A percentile compares a stretch with the other conserved stretches of the same genome.
Conservation (phyloP, 169 alveolate species). For the Plasmodium malariae region DNA sequence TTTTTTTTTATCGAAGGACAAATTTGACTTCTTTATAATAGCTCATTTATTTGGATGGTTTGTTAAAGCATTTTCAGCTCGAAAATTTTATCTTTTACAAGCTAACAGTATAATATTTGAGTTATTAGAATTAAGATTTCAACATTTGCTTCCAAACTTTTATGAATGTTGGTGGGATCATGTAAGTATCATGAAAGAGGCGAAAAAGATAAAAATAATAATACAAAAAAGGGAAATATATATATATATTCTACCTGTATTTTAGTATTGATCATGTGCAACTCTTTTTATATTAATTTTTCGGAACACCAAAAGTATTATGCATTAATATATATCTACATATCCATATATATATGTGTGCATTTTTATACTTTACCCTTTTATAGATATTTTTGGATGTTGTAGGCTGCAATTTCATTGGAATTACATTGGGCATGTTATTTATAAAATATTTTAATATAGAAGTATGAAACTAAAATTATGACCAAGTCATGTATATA, state of each 20-base stretch:
- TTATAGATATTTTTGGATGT: slow-evolving; percentile 42
- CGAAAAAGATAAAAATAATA: background rate
- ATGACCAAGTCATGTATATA: background rate
- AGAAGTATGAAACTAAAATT: background rate
- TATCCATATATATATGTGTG: background rate
- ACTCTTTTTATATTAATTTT: background rate
- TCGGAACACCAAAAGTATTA: background rate
- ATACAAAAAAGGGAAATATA: background rate
- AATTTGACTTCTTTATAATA: slow-evolving; percentile 39
- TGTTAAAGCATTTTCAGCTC: slow-evolving; percentile 13
- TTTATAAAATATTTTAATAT: slow-evolving; percentile 51
- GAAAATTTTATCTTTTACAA: slow-evolving; percentile 45
- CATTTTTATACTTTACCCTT: background rate
- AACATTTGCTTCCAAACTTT: slow-evolving; percentile 61
- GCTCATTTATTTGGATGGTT: slow-evolving; percentile 53
- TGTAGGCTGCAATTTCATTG: slow-evolving; percentile 37
- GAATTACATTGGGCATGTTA: background rate
- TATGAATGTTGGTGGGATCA: slow-evolving; percentile 78
- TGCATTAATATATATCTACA: background rate
- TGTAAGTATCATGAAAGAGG: slow-evolving; percentile 18
- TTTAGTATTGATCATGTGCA: background rate
- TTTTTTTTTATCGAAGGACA: slow-evolving; percentile 44
- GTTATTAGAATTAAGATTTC: slow-evolving; percentile 49
- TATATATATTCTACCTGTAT: background rate
- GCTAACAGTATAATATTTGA: slow-evolving; percentile 42